Conservation (phyloP, 495 filamentous ascomycete genomes). For the Durotheca rogersii region DNA sequence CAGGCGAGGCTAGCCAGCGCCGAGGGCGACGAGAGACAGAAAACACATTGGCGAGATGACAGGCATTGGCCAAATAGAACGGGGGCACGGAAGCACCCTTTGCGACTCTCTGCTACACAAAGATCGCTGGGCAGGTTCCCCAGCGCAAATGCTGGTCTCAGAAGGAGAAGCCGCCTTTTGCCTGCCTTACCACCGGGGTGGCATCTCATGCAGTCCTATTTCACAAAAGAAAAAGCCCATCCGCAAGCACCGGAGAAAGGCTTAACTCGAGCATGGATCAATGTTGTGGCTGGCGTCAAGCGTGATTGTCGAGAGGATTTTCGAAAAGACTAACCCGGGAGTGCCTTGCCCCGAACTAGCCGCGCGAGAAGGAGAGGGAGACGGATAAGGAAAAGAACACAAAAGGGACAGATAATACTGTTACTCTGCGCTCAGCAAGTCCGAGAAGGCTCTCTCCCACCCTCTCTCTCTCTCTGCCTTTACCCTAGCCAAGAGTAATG, state of each 20-base stretch:
- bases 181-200: conserved; percentile 15
- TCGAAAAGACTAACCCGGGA: too few relatives aligned
- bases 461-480: too few relatives aligned
- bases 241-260: conserved; percentile 4
- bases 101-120: conserved; percentile 32
- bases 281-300: too few relatives aligned
- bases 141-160: conserved; percentile 14
- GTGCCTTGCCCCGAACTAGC: conserved; percentile 13
- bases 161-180: too few relatives aligned
- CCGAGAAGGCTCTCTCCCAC: too few relatives aligned
- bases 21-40: conserved; percentile 32
- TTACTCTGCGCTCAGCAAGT: too few relatives aligned
- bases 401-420: too few relatives aligned
- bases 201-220: conserved; percentile 25
- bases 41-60: conserved; percentile 23
- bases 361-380: conserved; percentile 2
- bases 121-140: conserved; percentile 27
- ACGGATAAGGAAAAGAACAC: too few relatives aligned
- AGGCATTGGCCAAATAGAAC: conserved; percentile 27
- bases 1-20: conserved; percentile 16
- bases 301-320: too few relatives aligned
- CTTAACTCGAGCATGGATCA: conserved; percentile 17
- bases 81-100: conserved; percentile 29
- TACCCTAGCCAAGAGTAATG: too few relatives aligned
- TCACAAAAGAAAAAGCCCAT: too few relatives aligned